Evolutionary conservation across 352 stramenopile species (phyloP), one percentile per base, ranked within the genome.

Genomic region (Pelagophyceae sp.): DNA sequence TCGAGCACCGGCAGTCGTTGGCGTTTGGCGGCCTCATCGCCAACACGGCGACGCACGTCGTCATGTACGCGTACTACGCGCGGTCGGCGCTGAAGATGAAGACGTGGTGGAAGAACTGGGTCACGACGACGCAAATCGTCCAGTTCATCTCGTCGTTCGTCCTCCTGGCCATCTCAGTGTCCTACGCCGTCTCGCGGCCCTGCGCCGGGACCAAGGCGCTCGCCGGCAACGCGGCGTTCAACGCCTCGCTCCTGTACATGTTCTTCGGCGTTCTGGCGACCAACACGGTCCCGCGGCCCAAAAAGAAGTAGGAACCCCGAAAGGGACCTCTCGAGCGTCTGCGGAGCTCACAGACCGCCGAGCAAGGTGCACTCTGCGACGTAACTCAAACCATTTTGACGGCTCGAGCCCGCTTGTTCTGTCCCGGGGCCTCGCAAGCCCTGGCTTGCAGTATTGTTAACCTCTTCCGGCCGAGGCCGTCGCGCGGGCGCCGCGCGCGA

Each of bases 31-130:
- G 81, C 40, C 25, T 84, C 0, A 17, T 70, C 38, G 65, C 50
- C 38, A 84, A 84, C 69, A 80, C 80, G 11, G 17, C 45, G 27
- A 80, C 84, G 23, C 81, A 84, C 71, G 80, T 84, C 25, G 38
- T 84, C 3, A 84, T 84, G 81, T 84, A 84, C 69, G 74, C 27
- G 31, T 84, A 84, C 79, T 84, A 82, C 82, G 82, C 82, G 25
- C 72, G 89, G 15, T 80, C 80, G 29, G 72, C 90, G n/a, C 27
- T 89, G 23, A 87, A 87, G 78, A 31, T 79, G 1, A 5, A 77
- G 27, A 58, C 58, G 37, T 20, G 54, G 45, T 83, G 79, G 79
- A 83, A 83, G 79, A 74, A 29, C 58, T 77, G 75, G 38, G 70
- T 83, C 11, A 83, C 80, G 31, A 33, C 40, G 20, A 0, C 84